Base-by-base conservation (phyloP, 2,329 filamentous ascomycete genomes). In the Pseudogymnoascus sp. region DNA sequence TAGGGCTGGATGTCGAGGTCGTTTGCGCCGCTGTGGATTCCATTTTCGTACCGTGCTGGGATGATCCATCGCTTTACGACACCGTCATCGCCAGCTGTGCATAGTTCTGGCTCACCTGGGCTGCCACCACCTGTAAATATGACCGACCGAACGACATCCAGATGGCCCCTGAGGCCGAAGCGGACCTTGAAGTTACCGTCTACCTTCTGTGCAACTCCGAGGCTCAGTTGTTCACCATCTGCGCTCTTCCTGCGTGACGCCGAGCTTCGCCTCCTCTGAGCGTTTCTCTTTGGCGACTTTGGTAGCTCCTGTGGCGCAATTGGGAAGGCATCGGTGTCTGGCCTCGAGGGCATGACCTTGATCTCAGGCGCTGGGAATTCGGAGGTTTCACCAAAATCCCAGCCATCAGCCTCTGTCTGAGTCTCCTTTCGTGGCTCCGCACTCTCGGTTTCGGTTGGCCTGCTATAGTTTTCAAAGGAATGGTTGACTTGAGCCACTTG, bases 31-130 rank as follows among this genome's bases (percentile, higher is more conserved):
- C 66, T 67, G 58, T 70, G 75, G 67, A 75, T 84, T 72, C 72
- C 77, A 60, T 78, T 84, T 62, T 88, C 89, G 66, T 92, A 89
- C 42, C 90, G 87, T 15, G 85, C 84, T 8, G 94, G 94, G 64
- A 99, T 92, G 70, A 96, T 92, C 87, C 96, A 99, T 60, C 94
- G 86, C 75, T 99, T 99, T 73, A 99, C 90, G 69, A 93, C 89
- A 63, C 93, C 93, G 73, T 99, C 94, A 70, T 99, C 94, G 62
- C 93, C 91, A 59, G 90, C 91, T 2, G 93, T 99, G 76, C 93
- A 97, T 61, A 99, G 93, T 74, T 99, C 94, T 1, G 94, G 94
- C 72, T 99, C 94, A 3, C 91, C 91, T 3, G 92, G 92, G 71
- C 92, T 97, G 65, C 94, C 94, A 42, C 94, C 94, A 25, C 94